Evolutionary conservation across 2,329 filamentous ascomycete species (phyloP).

Genomic region (Sarocladium brachiariae): DNA sequence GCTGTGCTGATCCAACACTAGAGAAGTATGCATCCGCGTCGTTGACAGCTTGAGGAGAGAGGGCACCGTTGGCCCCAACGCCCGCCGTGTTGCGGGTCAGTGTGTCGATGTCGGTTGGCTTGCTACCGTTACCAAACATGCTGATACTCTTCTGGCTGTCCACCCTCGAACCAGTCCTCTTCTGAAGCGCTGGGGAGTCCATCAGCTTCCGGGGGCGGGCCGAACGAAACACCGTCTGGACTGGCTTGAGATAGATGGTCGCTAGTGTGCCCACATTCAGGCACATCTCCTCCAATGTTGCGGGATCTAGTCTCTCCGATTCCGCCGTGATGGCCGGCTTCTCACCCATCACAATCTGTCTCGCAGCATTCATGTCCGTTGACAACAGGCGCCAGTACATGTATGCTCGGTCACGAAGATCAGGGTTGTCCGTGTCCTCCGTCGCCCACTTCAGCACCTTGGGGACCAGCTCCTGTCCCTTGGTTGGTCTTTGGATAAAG

Average conservation of each 20-base stretch:
- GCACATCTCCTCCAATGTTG: constrained; percentile 93
- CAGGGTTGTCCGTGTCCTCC: constrained; percentile 97
- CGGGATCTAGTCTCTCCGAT: constrained; percentile 84
- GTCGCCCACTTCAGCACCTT: constrained; percentile 98
- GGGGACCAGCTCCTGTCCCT: constrained; percentile 86
- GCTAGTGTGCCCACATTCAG: constrained; percentile 92
- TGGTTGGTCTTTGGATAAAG: constrained; percentile 94
- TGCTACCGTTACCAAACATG: constrained; percentile 47
- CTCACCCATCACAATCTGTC: constrained; percentile 89
- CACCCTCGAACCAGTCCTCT: constrained; percentile 50
- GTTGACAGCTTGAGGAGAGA: constrained; percentile 56
- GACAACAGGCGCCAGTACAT: constrained; percentile 99
- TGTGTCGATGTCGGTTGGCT: constrained; percentile 43
- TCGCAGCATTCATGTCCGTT: constrained; percentile 81
- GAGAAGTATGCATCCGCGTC: constrained; percentile 90
- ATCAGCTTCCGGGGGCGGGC: constrained; percentile 73
- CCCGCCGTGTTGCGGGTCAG: constrained; percentile 26
- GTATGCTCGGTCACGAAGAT: constrained; percentile 90
- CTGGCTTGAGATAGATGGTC: constrained; percentile 95
- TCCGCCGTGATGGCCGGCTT: constrained; percentile 96
- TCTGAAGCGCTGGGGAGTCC: constrained; percentile 82
- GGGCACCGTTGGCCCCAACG: constrained; percentile 17
- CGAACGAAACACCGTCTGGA: constrained; percentile 91
- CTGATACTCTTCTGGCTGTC: constrained; percentile 56
- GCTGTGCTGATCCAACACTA: constrained; percentile 53